Evolutionary conservation across 768 basidiomycete genomes (phyloP).

Genomic region (Boletus bicolor): DNA sequence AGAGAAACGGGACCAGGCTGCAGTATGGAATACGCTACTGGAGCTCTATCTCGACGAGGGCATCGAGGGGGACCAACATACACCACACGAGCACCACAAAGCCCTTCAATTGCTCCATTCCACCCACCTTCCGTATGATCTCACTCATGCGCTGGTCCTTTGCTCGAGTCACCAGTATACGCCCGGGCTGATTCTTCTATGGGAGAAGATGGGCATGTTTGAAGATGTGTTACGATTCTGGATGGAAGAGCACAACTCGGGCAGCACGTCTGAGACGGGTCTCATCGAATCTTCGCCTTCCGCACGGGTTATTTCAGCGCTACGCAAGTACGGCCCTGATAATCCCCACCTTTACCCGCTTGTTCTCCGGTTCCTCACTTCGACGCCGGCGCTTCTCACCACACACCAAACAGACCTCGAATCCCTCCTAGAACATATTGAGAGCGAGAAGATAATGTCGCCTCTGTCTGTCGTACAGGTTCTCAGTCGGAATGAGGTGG

Average conservation of each 20-base stretch:
- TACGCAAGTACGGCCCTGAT: slow-evolving; percentile 68
- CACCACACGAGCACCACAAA: slow-evolving; percentile 41
- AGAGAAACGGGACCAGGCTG: slow-evolving; percentile 68
- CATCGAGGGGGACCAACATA: slow-evolving; percentile 22
- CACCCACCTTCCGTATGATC: slow-evolving; percentile 69
- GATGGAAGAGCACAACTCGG: slow-evolving; percentile 63
- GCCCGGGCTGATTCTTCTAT: slow-evolving; percentile 81
- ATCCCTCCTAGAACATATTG: slow-evolving; percentile 71
- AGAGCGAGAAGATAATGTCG: slow-evolving; percentile 78
- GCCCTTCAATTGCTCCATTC: slow-evolving; percentile 70
- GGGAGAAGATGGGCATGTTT: slow-evolving; percentile 95
- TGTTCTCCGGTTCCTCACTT: slow-evolving; percentile 86
- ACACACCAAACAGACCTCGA: slow-evolving; percentile 71
- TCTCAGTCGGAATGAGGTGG: slow-evolving; percentile 81
- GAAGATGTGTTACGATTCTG: slow-evolving; percentile 92
- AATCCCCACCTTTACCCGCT: slow-evolving; percentile 81
- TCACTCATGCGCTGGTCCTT: slow-evolving; percentile 89
- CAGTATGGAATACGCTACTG: slow-evolving; percentile 93
- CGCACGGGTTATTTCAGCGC: slow-evolving; percentile 60
- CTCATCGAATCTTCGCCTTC: slow-evolving; percentile 35
- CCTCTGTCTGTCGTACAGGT: slow-evolving; percentile 90
- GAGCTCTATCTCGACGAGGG: slow-evolving; percentile 78
- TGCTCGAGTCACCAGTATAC: slow-evolving; percentile 85
- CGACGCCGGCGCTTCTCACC: slow-evolving; percentile 66
- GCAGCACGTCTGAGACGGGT: not conserved